Percentiles rank a stretch among this genome's conserved stretches.
Evolutionary conservation across 768 basidiomycete species (phyloP).

Genomic region (Collybia sordida): DNA sequence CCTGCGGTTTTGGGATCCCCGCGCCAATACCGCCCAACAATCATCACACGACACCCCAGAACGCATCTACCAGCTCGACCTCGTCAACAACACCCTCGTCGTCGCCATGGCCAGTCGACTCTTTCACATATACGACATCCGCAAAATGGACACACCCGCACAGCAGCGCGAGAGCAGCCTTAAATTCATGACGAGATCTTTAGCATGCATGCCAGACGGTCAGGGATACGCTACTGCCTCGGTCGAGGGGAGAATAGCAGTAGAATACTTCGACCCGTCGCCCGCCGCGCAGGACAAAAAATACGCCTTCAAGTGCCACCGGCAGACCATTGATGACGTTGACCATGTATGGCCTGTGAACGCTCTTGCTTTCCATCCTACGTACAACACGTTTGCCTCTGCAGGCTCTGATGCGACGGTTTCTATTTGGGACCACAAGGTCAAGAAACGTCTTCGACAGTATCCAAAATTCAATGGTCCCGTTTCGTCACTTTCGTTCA

Average conservation of each 20-base stretch:
- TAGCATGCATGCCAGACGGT: constrained; percentile 92
- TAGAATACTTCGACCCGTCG: constrained; percentile 92
- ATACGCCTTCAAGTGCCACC: constrained; percentile 97
- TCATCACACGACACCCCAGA: constrained; percentile 71
- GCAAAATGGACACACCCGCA: constrained; percentile 71
- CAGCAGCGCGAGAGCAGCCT: constrained; percentile 90
- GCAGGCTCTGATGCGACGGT: constrained; percentile 94
- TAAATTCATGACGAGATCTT: constrained; percentile 90
- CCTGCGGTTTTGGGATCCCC: constrained; percentile 84
- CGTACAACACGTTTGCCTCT: constrained; percentile 93
- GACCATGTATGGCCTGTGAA: constrained; percentile 99
- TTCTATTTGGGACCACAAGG: constrained; percentile 95
- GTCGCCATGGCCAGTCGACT: constrained; percentile 91
- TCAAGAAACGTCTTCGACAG: constrained; percentile 93
- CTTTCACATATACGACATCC: constrained; percentile 86
- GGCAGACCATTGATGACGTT: constrained; percentile 84
- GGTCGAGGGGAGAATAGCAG: constrained; percentile 94
- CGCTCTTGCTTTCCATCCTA: constrained; percentile 89
- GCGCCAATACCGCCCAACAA: constrained; percentile 55
- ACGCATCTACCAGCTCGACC: constrained; percentile 83
- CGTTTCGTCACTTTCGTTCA: constrained; percentile 82
- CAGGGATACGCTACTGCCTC: constrained; percentile 93
- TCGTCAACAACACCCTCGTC: constrained; percentile 77
- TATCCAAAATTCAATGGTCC: constrained; percentile 77
- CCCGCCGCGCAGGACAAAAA: constrained; percentile 76